Conservation (phyloP, 2,329 filamentous ascomycete species). For the Parastagonospora avenae region DNA sequence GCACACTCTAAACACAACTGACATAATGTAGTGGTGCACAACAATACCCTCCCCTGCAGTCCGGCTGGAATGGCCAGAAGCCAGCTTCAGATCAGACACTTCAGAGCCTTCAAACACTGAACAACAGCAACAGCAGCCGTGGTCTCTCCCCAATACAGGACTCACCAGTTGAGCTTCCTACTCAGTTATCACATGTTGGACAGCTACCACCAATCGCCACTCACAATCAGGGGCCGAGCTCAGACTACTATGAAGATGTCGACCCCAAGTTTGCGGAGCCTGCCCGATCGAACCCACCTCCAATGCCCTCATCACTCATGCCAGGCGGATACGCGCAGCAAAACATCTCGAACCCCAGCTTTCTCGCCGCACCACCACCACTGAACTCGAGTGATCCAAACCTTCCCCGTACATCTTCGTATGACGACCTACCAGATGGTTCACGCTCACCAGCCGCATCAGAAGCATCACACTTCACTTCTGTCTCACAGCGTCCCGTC, state of each 20-base stretch:
- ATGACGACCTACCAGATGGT: constrained; percentile 68
- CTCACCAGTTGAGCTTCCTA: constrained; percentile 43
- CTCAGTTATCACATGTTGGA: constrained; percentile 34
- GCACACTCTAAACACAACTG: constrained; percentile 17
- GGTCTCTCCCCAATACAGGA: constrained; percentile 48
- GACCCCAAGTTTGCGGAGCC: constrained; percentile 80
- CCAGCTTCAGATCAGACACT: constrained; percentile 32
- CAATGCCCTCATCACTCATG: constrained; percentile 39
- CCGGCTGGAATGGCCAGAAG: constrained; percentile 47
- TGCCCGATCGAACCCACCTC: constrained; percentile 29
- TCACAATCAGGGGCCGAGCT: constrained; percentile 35
- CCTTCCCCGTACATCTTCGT: constrained; percentile 54
- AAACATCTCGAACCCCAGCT: constrained; percentile 32
- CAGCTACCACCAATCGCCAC: neutral
- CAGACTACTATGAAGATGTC: constrained; percentile 87
- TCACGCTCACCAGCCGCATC: constrained; percentile 73
- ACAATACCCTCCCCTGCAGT: constrained; percentile 55
- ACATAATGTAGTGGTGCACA: constrained; percentile 21
- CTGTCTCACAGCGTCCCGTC: constrained; percentile 82
- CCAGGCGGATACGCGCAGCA: constrained; percentile 37
- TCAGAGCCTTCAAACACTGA: constrained; percentile 26
- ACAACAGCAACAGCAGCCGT: constrained; percentile 37
- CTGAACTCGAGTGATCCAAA: constrained; percentile 34
- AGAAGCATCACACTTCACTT: constrained; percentile 85
- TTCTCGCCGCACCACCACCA: constrained; percentile 24